phyloP scores from a whole-genome alignment of 495 filamentous ascomycete species.

The Trypethelium eluteriae region DNA sequence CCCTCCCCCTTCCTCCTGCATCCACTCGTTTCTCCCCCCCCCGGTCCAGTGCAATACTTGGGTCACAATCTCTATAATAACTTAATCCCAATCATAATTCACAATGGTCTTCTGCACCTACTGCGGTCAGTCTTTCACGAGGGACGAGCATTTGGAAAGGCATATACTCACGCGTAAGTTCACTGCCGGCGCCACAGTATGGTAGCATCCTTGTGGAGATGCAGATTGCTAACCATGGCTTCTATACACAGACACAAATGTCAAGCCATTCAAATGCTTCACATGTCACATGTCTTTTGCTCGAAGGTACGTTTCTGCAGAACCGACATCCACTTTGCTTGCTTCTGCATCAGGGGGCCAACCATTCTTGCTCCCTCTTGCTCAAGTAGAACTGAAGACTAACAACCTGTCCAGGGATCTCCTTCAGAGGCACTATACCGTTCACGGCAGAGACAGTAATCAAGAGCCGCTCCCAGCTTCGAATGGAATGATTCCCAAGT shows the following conservation, averaged over 20 bases:
- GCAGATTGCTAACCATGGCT: constrained; percentile 13
- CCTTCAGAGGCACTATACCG: constrained; percentile 49
- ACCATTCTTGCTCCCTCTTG: constrained; percentile 16
- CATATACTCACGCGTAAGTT: constrained; percentile 55
- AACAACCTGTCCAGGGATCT: constrained; percentile 43
- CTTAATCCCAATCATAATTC: constrained; percentile 12
- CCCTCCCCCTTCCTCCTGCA: constrained; percentile 1
- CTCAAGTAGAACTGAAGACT: background rate
- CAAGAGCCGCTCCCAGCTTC: constrained; percentile 34
- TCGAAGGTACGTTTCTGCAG: constrained; percentile 42
- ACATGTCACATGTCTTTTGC: constrained; percentile 56
- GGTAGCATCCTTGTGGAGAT: constrained; percentile 6
- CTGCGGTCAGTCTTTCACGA: constrained; percentile 56
- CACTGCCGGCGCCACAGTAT: background rate
- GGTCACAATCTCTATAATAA: constrained; percentile 2
- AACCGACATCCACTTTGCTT: background rate
- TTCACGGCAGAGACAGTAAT: constrained; percentile 39
- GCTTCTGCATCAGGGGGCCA: background rate
- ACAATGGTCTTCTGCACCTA: constrained; percentile 53
- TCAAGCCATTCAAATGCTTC: constrained; percentile 55
- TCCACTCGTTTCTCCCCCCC: constrained; percentile 13
- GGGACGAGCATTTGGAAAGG: constrained; percentile 59
- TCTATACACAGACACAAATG: constrained; percentile 48
- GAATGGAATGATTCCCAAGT: constrained; percentile 39
- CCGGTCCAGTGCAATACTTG: background rate